Base-by-base conservation (phyloP, 129 eudicot species). In the Escallonia herrerae region DNA sequence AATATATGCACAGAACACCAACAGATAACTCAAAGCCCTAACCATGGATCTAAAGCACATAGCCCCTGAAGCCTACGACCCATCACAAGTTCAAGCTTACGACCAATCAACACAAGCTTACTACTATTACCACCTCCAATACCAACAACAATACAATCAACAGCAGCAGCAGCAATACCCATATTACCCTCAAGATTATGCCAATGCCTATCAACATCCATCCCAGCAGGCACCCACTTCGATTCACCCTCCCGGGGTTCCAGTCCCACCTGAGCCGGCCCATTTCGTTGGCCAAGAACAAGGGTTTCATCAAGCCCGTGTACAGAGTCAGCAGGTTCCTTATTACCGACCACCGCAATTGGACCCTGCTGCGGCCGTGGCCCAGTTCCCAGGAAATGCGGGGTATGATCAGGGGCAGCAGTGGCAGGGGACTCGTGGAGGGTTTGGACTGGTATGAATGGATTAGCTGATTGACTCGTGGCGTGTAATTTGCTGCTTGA, bases 211-310 rank as follows among this genome's bases (percentile, higher is more conserved):
- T 68, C 72, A 72, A 44, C 50, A 56, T 40, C 82, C 11, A n/a
- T 79, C 49, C 11, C 37, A 67, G 49, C 77, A 60, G 58, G 83
- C 80, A 8, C 78, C 80, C 64, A 68, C 68, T 58, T 71, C 79
- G n/a, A 75, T 81, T 72, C 90, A 81, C 51, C 90, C 90, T 45
- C 90, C 90, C 2, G 90, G 90, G 47, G 90, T 84, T 12, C 80
- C 89, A 7, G 56, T 83, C 11, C 78, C 62, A 37, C 56, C 56
- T 33, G 78, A 79, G 8, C 56, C 78, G 1, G 65, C 56, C 64
- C 84, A 66, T 40, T 42, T 65, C 45, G 68, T 61, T 44, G 74
- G 53, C 33, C 53, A 70, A 40, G 76, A 66, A 6, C 75, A 63
- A 49, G 40, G 80, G 38, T 71, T 66, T 62, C 13, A 43, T 38